phyloP scores from a whole-genome alignment of 495 filamentous ascomycete species.

The Apodospora peruviana region DNA sequence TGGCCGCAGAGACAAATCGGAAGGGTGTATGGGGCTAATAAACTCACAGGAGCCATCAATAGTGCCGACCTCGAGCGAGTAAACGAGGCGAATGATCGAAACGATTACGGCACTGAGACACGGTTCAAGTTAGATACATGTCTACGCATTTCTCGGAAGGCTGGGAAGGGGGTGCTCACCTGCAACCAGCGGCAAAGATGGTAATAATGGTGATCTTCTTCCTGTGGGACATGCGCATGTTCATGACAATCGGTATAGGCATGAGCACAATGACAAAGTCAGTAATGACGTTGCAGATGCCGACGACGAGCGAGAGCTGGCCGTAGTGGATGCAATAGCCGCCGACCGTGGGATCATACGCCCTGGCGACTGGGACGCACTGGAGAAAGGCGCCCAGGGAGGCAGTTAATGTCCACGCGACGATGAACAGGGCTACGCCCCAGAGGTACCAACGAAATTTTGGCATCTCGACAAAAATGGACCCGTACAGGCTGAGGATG shows the following conservation, averaged over 20 bases:
- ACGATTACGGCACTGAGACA: background rate
- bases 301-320: background rate
- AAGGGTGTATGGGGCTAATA: no score
- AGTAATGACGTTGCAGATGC: background rate
- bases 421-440: background rate
- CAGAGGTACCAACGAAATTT: background rate
- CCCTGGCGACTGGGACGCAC: background rate
- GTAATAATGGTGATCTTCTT: background rate
- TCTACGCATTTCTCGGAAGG: background rate
- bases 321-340: background rate
- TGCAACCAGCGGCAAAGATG: background rate
- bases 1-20: no score
- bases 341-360: background rate
- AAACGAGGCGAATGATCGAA: background rate
- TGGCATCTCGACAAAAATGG: background rate
- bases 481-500: background rate
- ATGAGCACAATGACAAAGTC: background rate
- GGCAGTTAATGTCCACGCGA: background rate
- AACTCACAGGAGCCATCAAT: background rate
- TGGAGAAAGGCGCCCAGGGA: background rate
- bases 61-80: background rate
- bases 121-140: background rate
- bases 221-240: background rate
- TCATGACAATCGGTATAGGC: background rate
- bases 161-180: background rate